A percentile compares a stretch with the other conserved stretches of the same genome.
Conservation (phyloP, 176 grass and related monocot genomes). For the Hordeum marinum region DNA sequence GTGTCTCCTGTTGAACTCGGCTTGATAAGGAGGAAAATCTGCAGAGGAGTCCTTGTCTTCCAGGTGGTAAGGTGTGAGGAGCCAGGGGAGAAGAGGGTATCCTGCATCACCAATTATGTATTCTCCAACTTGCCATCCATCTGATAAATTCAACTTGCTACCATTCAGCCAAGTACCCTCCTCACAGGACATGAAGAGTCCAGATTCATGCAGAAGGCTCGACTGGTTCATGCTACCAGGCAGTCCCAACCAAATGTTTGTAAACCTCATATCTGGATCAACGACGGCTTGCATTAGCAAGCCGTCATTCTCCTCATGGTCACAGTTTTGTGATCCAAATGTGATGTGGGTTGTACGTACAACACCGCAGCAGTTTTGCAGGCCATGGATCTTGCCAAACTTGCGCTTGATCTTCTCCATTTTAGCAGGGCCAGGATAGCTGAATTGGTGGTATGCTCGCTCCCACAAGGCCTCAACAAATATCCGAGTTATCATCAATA, state of each 20-base stretch:
- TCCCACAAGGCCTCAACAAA: constrained; percentile 58
- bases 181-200: not conserved
- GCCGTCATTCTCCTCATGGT: not conserved
- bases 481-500: constrained; percentile 47
- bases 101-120: not conserved
- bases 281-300: constrained; percentile 56
- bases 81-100: not conserved
- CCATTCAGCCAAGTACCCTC: not conserved
- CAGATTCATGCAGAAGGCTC: too few relatives aligned
- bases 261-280: not conserved
- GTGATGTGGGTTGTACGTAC: constrained; percentile 46
- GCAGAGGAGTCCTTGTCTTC: too few relatives aligned
- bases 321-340: not conserved
- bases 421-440: constrained; percentile 40
- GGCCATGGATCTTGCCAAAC: constrained; percentile 42
- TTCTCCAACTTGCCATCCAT: not conserved
- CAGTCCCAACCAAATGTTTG: not conserved
- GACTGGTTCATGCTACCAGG: too few relatives aligned
- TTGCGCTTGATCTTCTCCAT: constrained; percentile 40
- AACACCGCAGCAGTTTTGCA: constrained; percentile 60
- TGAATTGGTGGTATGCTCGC: constrained; percentile 35
- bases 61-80: not conserved
- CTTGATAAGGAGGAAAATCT: too few relatives aligned
- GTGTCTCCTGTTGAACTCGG: not conserved
- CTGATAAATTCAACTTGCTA: not conserved